Evolutionary conservation across 768 basidiomycete species (phyloP).

Genomic region (Austroboletus eburneus): DNA sequence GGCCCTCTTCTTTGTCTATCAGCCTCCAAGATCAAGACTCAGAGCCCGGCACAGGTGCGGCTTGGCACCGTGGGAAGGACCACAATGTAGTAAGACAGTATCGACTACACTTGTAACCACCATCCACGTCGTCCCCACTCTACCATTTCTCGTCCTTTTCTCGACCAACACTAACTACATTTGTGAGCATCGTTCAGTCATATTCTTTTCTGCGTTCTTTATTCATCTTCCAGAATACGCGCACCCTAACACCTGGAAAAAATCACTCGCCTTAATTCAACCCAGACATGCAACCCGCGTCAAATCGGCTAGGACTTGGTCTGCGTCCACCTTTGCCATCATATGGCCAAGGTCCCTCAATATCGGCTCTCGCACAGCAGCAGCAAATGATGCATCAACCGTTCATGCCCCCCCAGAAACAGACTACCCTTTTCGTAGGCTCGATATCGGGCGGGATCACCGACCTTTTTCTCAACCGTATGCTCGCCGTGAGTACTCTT

Average conservation of each 20-base stretch:
- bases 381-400: slow-evolving; percentile 60
- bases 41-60: no score
- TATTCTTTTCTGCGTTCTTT: neutral
- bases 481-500: slow-evolving; percentile 62
- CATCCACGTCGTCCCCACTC: neutral
- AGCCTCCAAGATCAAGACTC: no score
- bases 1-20: no score
- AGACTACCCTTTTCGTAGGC: slow-evolving; percentile 83
- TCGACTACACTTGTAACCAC: slow-evolving; percentile 3
- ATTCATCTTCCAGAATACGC: neutral
- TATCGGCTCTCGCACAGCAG: slow-evolving; percentile 86
- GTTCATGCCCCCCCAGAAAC: slow-evolving; percentile 68
- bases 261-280: neutral
- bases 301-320: slow-evolving; percentile 82
- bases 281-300: slow-evolving; percentile 54
- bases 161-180: neutral
- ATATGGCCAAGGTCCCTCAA: slow-evolving; percentile 89
- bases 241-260: slow-evolving; percentile 1
- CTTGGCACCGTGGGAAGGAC: slow-evolving; percentile 6
- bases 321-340: slow-evolving; percentile 84
- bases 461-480: slow-evolving; percentile 71
- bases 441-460: slow-evolving; percentile 93
- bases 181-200: neutral
- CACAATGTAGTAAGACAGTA: no score
- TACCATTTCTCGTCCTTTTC: neutral